phyloP scores from a whole-genome alignment of 179 eudicot species.

The Pouteria campechiana region DNA sequence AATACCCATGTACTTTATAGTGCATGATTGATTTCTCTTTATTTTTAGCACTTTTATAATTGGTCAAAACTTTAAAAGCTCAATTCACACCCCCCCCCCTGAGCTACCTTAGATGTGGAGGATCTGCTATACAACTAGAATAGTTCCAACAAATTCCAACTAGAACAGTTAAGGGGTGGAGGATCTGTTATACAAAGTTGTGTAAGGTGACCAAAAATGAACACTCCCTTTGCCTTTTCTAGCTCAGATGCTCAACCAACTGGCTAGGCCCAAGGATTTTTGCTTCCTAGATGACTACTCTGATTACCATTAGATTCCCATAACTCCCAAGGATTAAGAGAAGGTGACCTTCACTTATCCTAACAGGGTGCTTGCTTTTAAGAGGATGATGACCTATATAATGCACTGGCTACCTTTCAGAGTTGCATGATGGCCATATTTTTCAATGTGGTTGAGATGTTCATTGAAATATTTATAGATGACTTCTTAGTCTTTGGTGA shows the following conservation, averaged over 20 bases:
- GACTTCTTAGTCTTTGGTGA: background rate
- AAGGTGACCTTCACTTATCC: conserved; percentile 8
- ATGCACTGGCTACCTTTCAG: conserved; percentile 5
- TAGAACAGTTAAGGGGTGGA: background rate
- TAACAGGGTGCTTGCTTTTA: background rate
- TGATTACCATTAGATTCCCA: background rate
- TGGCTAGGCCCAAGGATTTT: background rate
- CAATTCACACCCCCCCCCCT: too few relatives aligned
- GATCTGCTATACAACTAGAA: too few relatives aligned
- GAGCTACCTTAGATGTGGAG: too few relatives aligned
- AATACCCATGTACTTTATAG: too few relatives aligned
- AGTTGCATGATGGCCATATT: conserved; percentile 6
- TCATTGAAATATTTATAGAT: conserved; percentile 6
- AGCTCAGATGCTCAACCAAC: background rate
- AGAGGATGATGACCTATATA: conserved; percentile 1
- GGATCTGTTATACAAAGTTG: conserved; percentile 1
- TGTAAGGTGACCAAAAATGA: background rate
- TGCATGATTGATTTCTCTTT: too few relatives aligned
- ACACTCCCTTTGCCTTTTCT: conserved; percentile 5
- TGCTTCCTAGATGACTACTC: conserved; percentile 3
- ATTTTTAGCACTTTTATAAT: too few relatives aligned
- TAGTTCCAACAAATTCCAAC: too few relatives aligned
- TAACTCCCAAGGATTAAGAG: conserved; percentile 3
- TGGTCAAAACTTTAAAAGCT: too few relatives aligned
- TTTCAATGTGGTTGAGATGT: background rate